Conservation (phyloP, 1,284 basidiomycete genomes). For the Melampsora abietis-canadensis region DNA sequence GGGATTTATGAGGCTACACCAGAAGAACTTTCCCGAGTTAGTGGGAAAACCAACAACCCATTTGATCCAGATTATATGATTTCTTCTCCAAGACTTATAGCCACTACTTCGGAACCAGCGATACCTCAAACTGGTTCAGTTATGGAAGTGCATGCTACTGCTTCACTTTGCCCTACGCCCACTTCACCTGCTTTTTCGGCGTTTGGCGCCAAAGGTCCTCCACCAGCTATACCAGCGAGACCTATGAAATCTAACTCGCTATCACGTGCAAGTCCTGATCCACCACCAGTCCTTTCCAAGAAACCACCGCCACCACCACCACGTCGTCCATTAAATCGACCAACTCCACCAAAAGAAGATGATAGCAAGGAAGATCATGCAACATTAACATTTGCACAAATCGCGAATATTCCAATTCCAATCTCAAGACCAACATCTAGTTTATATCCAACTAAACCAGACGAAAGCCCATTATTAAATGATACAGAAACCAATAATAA, state of each 20-base stretch:
- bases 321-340: background rate
- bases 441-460: background rate
- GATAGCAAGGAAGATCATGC: background rate
- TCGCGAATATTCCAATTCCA: background rate
- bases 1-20: slow-evolving; percentile 1
- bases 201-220: background rate
- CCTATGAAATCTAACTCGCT: slow-evolving; percentile 16
- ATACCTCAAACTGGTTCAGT: background rate
- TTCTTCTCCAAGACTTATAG: background rate
- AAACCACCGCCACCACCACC: slow-evolving; percentile 33
- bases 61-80: slow-evolving; percentile 1
- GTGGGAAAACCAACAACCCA: slow-evolving; percentile 20
- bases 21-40: background rate
- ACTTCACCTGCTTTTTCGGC: slow-evolving; percentile 2
- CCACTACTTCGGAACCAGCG: slow-evolving; percentile 6
- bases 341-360: background rate
- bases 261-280: background rate
- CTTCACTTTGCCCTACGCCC: slow-evolving; percentile 12
- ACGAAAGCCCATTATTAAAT: background rate
- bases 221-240: slow-evolving; percentile 34
- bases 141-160: slow-evolving; percentile 6
- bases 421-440: background rate
- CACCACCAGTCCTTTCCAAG: background rate
- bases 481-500: background rate
- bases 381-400: background rate